A percentile compares a stretch with the other conserved stretches of the same genome.
phyloP scores from a whole-genome alignment of 129 eudicot species.

The Kitagawia praeruptora region DNA sequence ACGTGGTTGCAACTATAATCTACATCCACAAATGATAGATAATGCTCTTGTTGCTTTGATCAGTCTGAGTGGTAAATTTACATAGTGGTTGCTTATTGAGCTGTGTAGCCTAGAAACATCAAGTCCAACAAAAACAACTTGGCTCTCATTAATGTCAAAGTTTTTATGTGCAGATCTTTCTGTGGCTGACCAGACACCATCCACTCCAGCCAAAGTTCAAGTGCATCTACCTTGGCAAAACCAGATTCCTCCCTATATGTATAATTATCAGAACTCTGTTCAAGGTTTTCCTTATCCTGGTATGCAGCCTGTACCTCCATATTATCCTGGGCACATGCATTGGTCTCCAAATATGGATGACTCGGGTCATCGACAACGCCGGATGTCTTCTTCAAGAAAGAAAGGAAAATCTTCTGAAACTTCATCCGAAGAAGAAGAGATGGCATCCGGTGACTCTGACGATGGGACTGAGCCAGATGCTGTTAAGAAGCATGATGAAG shows the following conservation, averaged over 20 bases:
- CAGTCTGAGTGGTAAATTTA: background rate
- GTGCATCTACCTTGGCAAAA: conserved; percentile 74
- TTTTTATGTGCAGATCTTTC: conserved; percentile 25
- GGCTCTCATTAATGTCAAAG: background rate
- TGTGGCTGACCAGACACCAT: conserved; percentile 34
- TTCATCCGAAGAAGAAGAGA: conserved; percentile 43
- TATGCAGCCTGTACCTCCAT: conserved; percentile 54
- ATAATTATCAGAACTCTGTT: conserved; percentile 57
- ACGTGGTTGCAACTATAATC: background rate
- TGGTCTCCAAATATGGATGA: conserved; percentile 60
- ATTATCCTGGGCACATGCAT: conserved; percentile 61
- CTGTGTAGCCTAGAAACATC: background rate
- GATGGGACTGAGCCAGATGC: conserved; percentile 45
- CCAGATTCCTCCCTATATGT: conserved; percentile 78
- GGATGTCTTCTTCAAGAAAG: conserved; percentile 51
- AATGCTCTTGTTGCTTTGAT: conserved; percentile 1
- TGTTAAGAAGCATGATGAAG: conserved; percentile 33
- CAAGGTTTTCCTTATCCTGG: conserved; percentile 62
- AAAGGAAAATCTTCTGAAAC: conserved; percentile 53
- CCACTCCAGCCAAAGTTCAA: conserved; percentile 47
- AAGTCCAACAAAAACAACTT: background rate
- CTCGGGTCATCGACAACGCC: conserved; percentile 35
- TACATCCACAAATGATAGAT: background rate
- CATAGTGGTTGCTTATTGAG: background rate
- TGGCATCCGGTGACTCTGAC: conserved; percentile 41